Evolutionary conservation across 495 filamentous ascomycete species (phyloP).

Genomic region (Annulohypoxylon stygium): DNA sequence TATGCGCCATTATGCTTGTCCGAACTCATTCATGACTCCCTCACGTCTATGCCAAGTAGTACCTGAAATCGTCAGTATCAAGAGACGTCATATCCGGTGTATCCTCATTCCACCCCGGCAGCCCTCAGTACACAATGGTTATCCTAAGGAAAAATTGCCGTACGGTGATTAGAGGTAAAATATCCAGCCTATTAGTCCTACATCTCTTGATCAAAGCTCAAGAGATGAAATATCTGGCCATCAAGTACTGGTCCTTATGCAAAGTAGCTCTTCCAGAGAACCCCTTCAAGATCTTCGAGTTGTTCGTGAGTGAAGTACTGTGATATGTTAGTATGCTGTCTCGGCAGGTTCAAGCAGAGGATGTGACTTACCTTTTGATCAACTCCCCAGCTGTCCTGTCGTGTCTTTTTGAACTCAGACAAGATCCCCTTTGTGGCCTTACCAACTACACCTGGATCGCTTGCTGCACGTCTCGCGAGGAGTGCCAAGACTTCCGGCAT

Average conservation of each 20-base stretch:
- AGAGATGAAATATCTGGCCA: not conserved
- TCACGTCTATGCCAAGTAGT: slow-evolving; percentile 36
- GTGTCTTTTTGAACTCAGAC: slow-evolving; percentile 99
- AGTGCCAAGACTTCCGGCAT: slow-evolving; percentile 92
- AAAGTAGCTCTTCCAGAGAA: slow-evolving; percentile 99
- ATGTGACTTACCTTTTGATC: slow-evolving; percentile 85
- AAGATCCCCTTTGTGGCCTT: slow-evolving; percentile 97
- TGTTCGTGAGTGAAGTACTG: slow-evolving; percentile 94
- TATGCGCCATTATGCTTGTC: slow-evolving; percentile 20
- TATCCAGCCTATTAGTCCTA: not conserved
- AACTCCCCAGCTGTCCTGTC: slow-evolving; percentile 98
- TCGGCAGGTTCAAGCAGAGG: not conserved
- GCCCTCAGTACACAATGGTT: slow-evolving; percentile 17
- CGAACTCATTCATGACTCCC: slow-evolving; percentile 21
- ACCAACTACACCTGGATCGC: slow-evolving; percentile 91
- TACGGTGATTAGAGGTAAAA: not conserved
- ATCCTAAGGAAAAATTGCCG: slow-evolving; percentile 26
- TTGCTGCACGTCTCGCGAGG: slow-evolving; percentile 85
- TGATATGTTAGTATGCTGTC: slow-evolving; percentile 50
- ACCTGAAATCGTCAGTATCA: not conserved
- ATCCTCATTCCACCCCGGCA: not conserved
- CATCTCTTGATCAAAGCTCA: not conserved
- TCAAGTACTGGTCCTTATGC: slow-evolving; percentile 63
- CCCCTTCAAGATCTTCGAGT: slow-evolving; percentile 93
- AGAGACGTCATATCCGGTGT: slow-evolving; percentile 5